These are phyloP conservation scores for Malassezia sp. DNA, from an alignment of 1,284 basidiomycete genomes.

Conservation along the genomic window DNA sequence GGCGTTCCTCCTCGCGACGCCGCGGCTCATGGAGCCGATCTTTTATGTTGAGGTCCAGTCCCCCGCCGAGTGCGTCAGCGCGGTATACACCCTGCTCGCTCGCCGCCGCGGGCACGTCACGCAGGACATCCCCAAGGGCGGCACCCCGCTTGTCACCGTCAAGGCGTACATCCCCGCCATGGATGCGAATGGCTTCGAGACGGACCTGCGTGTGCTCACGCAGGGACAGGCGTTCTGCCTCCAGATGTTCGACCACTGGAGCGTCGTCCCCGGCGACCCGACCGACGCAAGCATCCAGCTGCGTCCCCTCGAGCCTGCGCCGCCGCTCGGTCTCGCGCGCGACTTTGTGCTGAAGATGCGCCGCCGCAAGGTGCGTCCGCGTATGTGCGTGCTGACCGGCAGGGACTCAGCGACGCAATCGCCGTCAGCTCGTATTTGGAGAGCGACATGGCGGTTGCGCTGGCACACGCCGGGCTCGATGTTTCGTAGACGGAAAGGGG, in stretches of 20 bases:
- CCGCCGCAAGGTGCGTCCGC: slow-evolving; percentile 82
- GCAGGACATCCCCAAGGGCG: slow-evolving; percentile 90
- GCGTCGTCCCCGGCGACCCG: slow-evolving; percentile 92
- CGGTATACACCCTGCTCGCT: slow-evolving; percentile 92
- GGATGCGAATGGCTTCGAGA: slow-evolving; percentile 97
- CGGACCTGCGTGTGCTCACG: slow-evolving; percentile 88
- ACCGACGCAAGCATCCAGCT: slow-evolving; percentile 90
- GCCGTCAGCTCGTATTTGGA: slow-evolving; percentile 37
- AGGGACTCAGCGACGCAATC: slow-evolving; percentile 31
- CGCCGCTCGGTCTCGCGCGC: slow-evolving; percentile 62
- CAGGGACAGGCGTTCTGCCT: slow-evolving; percentile 94
- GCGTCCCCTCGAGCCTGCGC: slow-evolving; percentile 88
- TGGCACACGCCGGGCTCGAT: slow-evolving; percentile 38
- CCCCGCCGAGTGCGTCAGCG: slow-evolving; percentile 93
- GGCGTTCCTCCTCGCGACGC: slow-evolving; percentile 73
- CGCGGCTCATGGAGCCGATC: slow-evolving; percentile 68
- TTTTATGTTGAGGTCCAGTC: slow-evolving; percentile 98
- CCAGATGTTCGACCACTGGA: slow-evolving; percentile 96
- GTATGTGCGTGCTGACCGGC: too few species aligned
- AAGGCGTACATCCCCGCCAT: slow-evolving; percentile 96
- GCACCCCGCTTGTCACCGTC: slow-evolving; percentile 90
- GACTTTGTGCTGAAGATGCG: slow-evolving; percentile 94
- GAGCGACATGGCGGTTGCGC: slow-evolving; percentile 38
- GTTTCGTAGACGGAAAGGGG: too few species aligned
- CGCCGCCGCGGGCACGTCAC: slow-evolving; percentile 93